Base-by-base conservation (phyloP, 2,329 filamentous ascomycete species). In the Botrytis deweyae region DNA sequence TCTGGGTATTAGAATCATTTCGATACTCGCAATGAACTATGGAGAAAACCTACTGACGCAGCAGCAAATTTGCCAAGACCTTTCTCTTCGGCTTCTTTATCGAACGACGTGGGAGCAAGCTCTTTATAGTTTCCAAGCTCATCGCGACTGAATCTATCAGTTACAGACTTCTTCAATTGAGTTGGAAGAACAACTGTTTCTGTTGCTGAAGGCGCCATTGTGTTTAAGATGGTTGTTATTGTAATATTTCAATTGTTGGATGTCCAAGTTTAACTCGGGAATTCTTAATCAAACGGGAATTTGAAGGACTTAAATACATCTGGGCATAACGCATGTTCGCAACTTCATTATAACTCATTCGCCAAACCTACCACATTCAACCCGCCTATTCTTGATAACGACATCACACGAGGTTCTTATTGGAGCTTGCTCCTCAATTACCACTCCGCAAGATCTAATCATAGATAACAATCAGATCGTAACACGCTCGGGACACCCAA, bases 191-290 rank as follows among this genome's bases (percentile, higher is more conserved):
- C 77, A 38, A 73, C 73, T 6, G 78, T 79, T 72, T 79, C 79
- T 44, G 76, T 79, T 68, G 78, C 79, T 66, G 79, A 78, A 25
- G 79, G 79, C 29, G 79, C 78, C 79, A 80, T 80, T 66, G 52
- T 62, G 12, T 40, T 40, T 29, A 38, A 42, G 25, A n/a, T 18
- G n/a, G 25, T 49, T 36, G 20, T 40, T 33, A 20, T 36, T 38
- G 22, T 61, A 25, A 36, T n/a, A 6, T 40, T 40, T 29, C 9
- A 16, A 40, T 36, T 55, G 16, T 55, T 33, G 25, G 18, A n/a
- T 68, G 36, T 58, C 25, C n/a, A 66, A 14, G 20, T n/a, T 16
- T 5, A n/a, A 40, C 49, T 42, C 10, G 3, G 22, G n/a, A n/a
- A n/a, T 68, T 42, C 49, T 22, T 6, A 42, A 10, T 33, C 10